Conservation (phyloP, 179 eudicot genomes). For the Pouteria campechiana region DNA sequence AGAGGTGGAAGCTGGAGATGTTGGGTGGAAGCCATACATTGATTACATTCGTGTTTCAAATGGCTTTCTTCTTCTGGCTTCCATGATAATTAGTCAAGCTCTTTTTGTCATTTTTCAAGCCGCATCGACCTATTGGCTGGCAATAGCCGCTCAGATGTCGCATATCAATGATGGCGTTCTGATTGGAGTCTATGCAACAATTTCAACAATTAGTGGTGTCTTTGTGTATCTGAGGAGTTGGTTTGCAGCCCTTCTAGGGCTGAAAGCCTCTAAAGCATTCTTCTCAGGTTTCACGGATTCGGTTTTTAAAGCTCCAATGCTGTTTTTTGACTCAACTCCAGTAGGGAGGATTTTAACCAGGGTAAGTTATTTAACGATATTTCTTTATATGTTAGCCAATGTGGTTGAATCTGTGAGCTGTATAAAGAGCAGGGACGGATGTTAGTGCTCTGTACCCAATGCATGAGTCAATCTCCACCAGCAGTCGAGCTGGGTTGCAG, state of each 20-base stretch:
- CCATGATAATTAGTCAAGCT: conserved; percentile 30
- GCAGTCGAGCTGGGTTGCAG: no score
- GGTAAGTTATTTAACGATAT: conserved; percentile 16
- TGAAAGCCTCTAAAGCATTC: conserved; percentile 50
- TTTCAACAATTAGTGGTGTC: conserved; percentile 43
- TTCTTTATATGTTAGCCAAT: not conserved
- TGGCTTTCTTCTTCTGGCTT: conserved; percentile 45
- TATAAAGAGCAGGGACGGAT: no score
- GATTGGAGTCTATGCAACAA: conserved; percentile 49
- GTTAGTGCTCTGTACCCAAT: no score
- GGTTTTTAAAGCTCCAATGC: conserved; percentile 69
- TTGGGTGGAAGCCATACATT: conserved; percentile 52
- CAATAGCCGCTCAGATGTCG: conserved; percentile 53
- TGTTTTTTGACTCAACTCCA: conserved; percentile 66
- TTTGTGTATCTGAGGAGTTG: conserved; percentile 42
- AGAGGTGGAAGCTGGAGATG: conserved; percentile 69
- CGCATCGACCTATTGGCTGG: conserved; percentile 73
- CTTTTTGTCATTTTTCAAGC: conserved; percentile 37
- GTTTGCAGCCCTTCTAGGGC: conserved; percentile 34
- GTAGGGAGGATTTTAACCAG: conserved; percentile 61
- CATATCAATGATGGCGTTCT: conserved; percentile 33
- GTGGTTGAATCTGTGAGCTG: no score
- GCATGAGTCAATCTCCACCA: no score
- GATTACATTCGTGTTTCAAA: conserved; percentile 45
- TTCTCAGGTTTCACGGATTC: conserved; percentile 51